Base-by-base conservation (phyloP, 208 protist species). In the Leishmania arabica region DNA sequence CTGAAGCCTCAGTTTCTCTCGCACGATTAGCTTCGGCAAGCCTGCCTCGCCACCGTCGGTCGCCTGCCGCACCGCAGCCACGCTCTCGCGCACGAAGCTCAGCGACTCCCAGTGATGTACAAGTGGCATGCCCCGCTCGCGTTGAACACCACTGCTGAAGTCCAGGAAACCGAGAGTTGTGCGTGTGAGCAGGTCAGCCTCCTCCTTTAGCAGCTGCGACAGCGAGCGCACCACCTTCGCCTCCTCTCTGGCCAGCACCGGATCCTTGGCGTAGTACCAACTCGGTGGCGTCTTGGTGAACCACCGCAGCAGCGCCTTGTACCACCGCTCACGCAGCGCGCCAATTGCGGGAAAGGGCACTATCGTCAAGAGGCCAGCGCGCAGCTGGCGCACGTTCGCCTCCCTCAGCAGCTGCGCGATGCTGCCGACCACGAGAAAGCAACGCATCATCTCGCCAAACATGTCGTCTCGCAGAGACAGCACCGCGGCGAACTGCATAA, bases 391-490 rank as follows among this genome's bases (percentile, higher is more conserved):
- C 75, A 83, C 79, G 85, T 94, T 97, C 27, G 86, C 87, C 47
- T 85, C 80, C 42, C 91, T 87, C 64, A 95, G 75, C 77, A 88
- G 82, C 54, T 85, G 87, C 54, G 85, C 90, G 19, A 95, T 84
- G 79, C 86, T 87, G 71, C 88, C 88, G 9, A 97, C 80, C 45
- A 97, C 82, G 37, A 96, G 68, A 80, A 88, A 74, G 58, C 84
- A 87, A 51, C 88, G 89, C 90, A 95, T 96, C 79, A 75, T 93
- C 84, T 97, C 94, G 17, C 88, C 89, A 75, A 97, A 96, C 58
- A 93, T 96, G 71, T 69, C 78, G 82, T 93, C 90, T 85, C 95
- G 95, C 45, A 94, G 91, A 19, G 91, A 95, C 53, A 95, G 80
- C 60, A 82, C 72, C 34, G 86, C 74, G 9, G 88, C 51, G 37